Evolutionary conservation across 1,139 yeast genomes (phyloP).

Genomic region (Saccharomyces uvarum): DNA sequence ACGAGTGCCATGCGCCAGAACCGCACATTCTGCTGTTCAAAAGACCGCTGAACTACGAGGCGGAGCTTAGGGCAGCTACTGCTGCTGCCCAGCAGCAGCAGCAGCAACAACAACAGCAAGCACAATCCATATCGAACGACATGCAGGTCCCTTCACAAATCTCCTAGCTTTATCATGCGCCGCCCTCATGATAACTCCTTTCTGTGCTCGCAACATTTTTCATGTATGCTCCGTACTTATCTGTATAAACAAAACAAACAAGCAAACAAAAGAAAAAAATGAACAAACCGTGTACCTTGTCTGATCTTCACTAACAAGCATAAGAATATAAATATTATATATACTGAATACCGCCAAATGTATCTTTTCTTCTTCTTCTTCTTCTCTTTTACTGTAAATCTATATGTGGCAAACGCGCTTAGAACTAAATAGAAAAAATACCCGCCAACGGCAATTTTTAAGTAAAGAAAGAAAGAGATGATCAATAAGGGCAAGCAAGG

Average conservation of each 20-base stretch:
- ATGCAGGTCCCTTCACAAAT: not conserved
- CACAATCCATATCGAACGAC: not conserved
- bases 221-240: not conserved
- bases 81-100: constrained; percentile 25
- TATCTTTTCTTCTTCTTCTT: not conserved
- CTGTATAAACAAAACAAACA: not conserved
- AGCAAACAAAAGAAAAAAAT: not conserved
- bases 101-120: constrained; percentile 9
- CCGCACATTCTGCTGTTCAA: constrained; percentile 93
- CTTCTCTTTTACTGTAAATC: not conserved
- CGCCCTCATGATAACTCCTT: not conserved
- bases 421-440: not conserved
- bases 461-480: not conserved
- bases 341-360: not conserved
- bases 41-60: constrained; percentile 41
- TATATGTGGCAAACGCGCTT: not conserved
- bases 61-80: constrained; percentile 29
- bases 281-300: not conserved
- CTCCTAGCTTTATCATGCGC: not conserved
- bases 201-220: not conserved
- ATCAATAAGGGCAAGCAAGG: not conserved
- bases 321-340: not conserved
- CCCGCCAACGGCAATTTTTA: not conserved
- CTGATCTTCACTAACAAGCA: not conserved
- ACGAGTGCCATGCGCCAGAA: constrained; percentile 97